Conservation (phyloP, 495 filamentous ascomycete genomes). For the Pseudomonodictys pantanalensis region DNA sequence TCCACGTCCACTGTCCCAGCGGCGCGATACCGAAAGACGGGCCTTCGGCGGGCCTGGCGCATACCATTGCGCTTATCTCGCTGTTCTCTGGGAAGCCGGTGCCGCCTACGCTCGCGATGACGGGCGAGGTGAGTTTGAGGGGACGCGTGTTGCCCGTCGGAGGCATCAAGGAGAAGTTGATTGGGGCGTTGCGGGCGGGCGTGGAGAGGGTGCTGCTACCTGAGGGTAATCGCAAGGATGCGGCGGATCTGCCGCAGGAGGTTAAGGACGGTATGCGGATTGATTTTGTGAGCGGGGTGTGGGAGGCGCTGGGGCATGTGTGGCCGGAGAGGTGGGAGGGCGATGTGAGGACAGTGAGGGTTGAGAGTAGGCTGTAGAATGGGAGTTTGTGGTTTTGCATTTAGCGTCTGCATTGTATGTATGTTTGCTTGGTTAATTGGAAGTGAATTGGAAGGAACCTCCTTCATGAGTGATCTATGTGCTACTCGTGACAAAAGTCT, state of each 20-base stretch:
- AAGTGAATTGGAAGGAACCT: too few relatives aligned
- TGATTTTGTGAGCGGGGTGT: constrained; percentile 59
- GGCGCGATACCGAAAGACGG: constrained; percentile 96
- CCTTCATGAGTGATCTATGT: too few relatives aligned
- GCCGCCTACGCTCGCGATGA: constrained; percentile 94
- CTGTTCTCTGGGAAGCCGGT: constrained; percentile 87
- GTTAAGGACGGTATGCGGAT: constrained; percentile 86
- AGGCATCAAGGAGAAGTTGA: constrained; percentile 98
- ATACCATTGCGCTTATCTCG: constrained; percentile 89
- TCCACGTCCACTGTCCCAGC: constrained; percentile 95
- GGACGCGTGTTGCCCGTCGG: constrained; percentile 87
- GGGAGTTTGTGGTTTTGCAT: too few relatives aligned
- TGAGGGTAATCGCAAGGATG: constrained; percentile 85
- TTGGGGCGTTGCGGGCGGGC: constrained; percentile 87
- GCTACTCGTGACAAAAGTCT: too few relatives aligned
- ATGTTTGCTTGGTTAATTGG: too few relatives aligned
- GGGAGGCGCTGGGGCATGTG: constrained; percentile 30
- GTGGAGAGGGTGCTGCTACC: constrained; percentile 93
- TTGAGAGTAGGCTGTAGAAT: constrained; percentile 23
- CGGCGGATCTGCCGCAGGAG: constrained; percentile 86
- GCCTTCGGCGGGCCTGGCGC: constrained; percentile 83
- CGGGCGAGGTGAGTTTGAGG: constrained; percentile 86
- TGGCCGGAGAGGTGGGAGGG: constrained; percentile 34
- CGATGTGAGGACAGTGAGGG: neutral
- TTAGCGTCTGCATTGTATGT: too few relatives aligned